A percentile compares a stretch with the other conserved stretches of the same genome.
These are phyloP conservation scores for Filobasidium uniguttulatum DNA, from an alignment of 1,284 basidiomycete species.

Conservation along the genomic window DNA sequence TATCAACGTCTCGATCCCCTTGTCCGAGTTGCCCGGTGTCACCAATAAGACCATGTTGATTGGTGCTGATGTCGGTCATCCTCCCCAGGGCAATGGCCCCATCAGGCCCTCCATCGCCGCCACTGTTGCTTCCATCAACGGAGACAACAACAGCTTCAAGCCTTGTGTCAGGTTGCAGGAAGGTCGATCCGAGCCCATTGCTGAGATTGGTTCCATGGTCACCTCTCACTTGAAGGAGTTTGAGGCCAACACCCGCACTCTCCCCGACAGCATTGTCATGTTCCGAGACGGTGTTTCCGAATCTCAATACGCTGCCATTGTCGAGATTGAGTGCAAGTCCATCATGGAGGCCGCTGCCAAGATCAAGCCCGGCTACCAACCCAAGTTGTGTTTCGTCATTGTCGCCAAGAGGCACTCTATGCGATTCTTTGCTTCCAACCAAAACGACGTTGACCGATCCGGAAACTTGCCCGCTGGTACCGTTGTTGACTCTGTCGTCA, in stretches of 20 bases:
- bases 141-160: slow-evolving; percentile 31
- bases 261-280: slow-evolving; percentile 34
- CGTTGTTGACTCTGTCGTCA: slow-evolving; percentile 32
- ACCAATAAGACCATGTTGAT: slow-evolving; percentile 37
- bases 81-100: slow-evolving; percentile 22
- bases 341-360: slow-evolving; percentile 26
- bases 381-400: slow-evolving; percentile 18
- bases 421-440: slow-evolving; percentile 34
- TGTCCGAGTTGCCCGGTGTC: slow-evolving; percentile 22
- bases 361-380: slow-evolving; percentile 15
- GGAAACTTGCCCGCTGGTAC: slow-evolving; percentile 33
- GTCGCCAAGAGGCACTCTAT: slow-evolving; percentile 37
- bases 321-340: slow-evolving; percentile 34
- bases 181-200: slow-evolving; percentile 31
- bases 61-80: slow-evolving; percentile 37
- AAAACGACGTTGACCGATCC: slow-evolving; percentile 26
- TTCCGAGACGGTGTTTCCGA: slow-evolving; percentile 39
- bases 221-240: slow-evolving; percentile 28
- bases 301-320: slow-evolving; percentile 34
- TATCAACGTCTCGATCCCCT: slow-evolving; percentile 34
- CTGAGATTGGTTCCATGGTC: slow-evolving; percentile 26
- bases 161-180: slow-evolving; percentile 38
- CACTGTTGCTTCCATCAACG: slow-evolving; percentile 36
- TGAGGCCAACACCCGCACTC: slow-evolving; percentile 24
- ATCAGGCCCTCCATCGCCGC: slow-evolving; percentile 36